A percentile compares a stretch with the other conserved stretches of the same genome.
phyloP scores from a whole-genome alignment of 768 basidiomycete species.

The Xerocomus spinulosus region DNA sequence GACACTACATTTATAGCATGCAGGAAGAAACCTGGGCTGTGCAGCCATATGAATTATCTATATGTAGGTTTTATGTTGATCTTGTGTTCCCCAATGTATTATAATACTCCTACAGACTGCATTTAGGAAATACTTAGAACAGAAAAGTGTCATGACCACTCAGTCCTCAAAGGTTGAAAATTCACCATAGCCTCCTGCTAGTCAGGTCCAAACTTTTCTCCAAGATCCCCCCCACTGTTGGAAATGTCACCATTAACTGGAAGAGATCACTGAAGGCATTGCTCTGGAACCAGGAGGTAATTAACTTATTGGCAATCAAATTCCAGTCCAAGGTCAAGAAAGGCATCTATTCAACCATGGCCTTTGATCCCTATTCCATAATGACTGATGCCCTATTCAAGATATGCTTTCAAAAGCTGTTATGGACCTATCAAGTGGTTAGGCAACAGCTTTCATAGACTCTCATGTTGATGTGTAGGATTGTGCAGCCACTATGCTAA shows the following conservation, averaged over 20 bases:
- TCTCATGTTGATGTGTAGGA: not conserved
- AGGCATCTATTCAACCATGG: not conserved
- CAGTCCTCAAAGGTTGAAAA: not conserved
- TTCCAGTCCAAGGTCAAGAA: not conserved
- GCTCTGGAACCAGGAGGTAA: not conserved
- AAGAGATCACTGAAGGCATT: not conserved
- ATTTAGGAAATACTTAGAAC: not conserved
- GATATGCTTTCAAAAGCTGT: not conserved
- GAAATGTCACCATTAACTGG: not conserved
- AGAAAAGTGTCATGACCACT: not conserved
- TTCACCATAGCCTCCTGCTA: not conserved
- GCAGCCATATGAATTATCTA: not conserved
- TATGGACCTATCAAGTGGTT: not conserved
- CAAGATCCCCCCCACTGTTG: not conserved
- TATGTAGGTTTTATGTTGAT: not conserved
- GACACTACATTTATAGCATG: not conserved
- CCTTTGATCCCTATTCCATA: not conserved
- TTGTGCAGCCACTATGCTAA: not conserved
- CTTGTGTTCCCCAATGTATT: not conserved
- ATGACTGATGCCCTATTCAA: not conserved
- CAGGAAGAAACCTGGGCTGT: not conserved
- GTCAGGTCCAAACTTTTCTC: not conserved
- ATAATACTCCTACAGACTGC: not conserved
- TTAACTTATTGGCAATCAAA: not conserved
- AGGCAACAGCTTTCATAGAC: not conserved